phyloP scores from a whole-genome alignment of 2,329 filamentous ascomycete genomes.

The Talaromyces sp. region DNA sequence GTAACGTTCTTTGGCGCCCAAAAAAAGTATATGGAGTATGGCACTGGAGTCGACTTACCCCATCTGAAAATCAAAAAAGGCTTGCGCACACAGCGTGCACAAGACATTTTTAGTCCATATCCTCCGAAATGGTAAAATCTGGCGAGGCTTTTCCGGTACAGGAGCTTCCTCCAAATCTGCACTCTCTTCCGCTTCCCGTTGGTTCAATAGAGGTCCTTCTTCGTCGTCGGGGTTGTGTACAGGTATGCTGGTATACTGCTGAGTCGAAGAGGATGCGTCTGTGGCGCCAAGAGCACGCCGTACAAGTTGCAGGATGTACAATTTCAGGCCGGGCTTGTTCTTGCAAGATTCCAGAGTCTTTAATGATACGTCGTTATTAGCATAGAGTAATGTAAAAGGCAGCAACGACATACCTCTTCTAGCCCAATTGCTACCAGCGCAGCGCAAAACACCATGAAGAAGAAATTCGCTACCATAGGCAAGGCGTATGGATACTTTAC shows the following conservation, averaged over 20 bases:
- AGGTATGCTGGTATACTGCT: neutral
- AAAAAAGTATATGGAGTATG: neutral
- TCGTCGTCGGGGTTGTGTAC: neutral
- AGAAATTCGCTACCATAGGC: neutral
- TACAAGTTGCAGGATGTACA: neutral
- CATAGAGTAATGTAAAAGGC: neutral
- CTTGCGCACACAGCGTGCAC: neutral
- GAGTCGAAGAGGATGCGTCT: neutral
- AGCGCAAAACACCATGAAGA: neutral
- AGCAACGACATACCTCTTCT: neutral
- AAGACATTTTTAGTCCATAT: neutral
- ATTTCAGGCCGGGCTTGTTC: neutral
- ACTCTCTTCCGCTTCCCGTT: neutral
- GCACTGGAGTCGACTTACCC: neutral
- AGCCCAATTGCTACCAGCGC: neutral
- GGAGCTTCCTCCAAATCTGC: neutral
- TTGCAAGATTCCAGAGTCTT: neutral
- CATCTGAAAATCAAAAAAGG: neutral
- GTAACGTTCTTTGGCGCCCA: neutral
- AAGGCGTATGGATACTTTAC: neutral
- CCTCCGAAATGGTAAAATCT: neutral
- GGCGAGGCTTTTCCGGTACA: neutral
- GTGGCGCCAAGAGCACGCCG: neutral
- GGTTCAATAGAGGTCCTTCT: neutral
- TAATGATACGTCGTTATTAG: neutral